Evolutionary conservation across 768 basidiomycete species (phyloP).

Genomic region (Suillus tomentosus): DNA sequence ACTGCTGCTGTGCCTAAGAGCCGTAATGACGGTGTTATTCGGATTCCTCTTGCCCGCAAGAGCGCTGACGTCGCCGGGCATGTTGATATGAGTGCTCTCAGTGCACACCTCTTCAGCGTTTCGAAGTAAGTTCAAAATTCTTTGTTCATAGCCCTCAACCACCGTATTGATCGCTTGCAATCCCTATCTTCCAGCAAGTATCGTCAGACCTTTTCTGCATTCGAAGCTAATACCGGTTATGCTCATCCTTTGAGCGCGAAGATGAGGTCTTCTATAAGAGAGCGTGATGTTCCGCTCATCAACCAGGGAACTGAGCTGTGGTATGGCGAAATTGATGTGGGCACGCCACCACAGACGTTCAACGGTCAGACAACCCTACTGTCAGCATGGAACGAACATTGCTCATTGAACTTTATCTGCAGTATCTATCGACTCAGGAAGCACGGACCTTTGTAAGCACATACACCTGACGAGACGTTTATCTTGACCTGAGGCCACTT

Average conservation of each 20-base stretch:
- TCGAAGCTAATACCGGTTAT: constrained; percentile 57
- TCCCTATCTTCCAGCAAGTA: background rate
- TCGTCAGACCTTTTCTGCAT: constrained; percentile 24
- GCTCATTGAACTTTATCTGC: background rate
- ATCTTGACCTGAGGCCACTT: constrained; percentile 27
- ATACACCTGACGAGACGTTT: background rate
- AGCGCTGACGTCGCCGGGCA: background rate
- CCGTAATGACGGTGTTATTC: background rate
- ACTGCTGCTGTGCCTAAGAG: background rate
- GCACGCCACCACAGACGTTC: constrained; percentile 44
- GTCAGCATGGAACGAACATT: background rate
- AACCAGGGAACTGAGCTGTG: constrained; percentile 31
- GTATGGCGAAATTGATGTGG: constrained; percentile 32
- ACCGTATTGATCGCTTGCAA: background rate
- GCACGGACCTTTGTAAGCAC: constrained; percentile 11
- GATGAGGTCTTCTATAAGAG: background rate
- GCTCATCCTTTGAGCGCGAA: constrained; percentile 35
- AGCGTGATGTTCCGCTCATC: constrained; percentile 23
- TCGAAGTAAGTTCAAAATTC: background rate
- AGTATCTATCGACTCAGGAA: constrained; percentile 49
- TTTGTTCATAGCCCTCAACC: background rate
- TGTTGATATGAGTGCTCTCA: background rate
- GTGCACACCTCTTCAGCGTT: background rate
- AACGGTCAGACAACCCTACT: constrained; percentile 30
- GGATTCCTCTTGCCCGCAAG: constrained; percentile 1